Base-by-base conservation (phyloP, 1,139 yeast genomes). In the Geotrichum macrosporum region DNA sequence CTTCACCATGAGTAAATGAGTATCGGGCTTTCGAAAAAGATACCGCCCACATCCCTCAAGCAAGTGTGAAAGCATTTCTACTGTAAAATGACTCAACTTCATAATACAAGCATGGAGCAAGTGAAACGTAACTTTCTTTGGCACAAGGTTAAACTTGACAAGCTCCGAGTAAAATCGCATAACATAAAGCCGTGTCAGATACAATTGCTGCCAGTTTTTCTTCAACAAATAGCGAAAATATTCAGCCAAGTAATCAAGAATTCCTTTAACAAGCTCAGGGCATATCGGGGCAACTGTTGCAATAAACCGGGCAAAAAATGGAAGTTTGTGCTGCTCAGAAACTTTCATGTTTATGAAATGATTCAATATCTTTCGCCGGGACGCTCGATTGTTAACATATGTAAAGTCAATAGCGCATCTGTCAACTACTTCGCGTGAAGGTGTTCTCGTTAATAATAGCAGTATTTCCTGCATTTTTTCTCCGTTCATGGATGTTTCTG, bases 31-130 rank as follows among this genome's bases (percentile, higher is more conserved):
- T 52, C 78, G 68, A 41, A 82, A 64, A 47, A 89, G 68, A 53
- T 80, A 78, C 50, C 80, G 71, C 0, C 96, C 96, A 57, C 87
- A 76, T 42, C 78, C 73, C 58, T 88, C 95, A 58, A 86, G 81
- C 45, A 87, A 68, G 8, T 41, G 38, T 15, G 47, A 47, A n/a
- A 85, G 65, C 10, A 82, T 75, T 57, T 84, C 94, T 48, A 84
- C 73, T 51, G 61, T 32, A 53, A 52, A 45, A 54, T 58, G 32
- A 40, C 36, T 19, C 50, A 46, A 45, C 55, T 59, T 36, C 55
- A 53, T 21, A 41, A 35, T 37, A 47, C 54, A 30, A 50, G 73
- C 68, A 45, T 84, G 64, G 50, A 84, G 75, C 59, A 80, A 83
- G 63, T 87, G 92, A 62, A 87, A 84, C 3, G 82, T 72, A 47